Percentiles rank a stretch among this genome's conserved stretches.
These are phyloP conservation scores for Purshia tridentata DNA, from an alignment of 306 rosid genomes.

Conservation along the genomic window DNA sequence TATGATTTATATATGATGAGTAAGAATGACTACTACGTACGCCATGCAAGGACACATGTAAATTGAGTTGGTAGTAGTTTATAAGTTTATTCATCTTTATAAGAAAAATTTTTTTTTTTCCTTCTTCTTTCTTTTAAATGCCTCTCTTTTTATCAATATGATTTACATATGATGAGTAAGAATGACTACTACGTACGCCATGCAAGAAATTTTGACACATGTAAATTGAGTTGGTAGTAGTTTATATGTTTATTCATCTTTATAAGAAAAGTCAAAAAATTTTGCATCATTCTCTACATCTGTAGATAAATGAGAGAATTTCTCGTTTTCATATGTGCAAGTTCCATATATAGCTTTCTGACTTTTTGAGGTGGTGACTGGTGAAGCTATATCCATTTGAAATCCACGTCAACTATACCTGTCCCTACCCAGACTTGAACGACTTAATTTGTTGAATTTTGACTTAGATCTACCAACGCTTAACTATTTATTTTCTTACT, in stretches of 20 bases:
- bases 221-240: background rate
- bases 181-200: background rate
- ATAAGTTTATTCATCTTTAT: background rate
- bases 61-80: background rate
- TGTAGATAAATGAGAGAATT: background rate
- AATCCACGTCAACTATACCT: background rate
- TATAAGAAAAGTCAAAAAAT: background rate
- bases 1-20: no score
- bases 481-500: no score
- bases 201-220: background rate
- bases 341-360: background rate
- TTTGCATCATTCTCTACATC: background rate
- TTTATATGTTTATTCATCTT: background rate
- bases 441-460: background rate
- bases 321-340: background rate
- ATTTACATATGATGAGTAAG: no score
- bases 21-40: background rate
- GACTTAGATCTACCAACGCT: background rate
- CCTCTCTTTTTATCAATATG: no score
- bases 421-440: background rate
- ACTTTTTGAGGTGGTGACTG: slow-evolving; percentile 2
- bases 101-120: no score
- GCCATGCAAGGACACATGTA: background rate
- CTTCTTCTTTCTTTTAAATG: background rate
- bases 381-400: background rate